Evolutionary conservation across 1,139 yeast genomes (phyloP), one percentile per base, ranked within the genome.

Genomic region (Hansenula lynferdii): DNA sequence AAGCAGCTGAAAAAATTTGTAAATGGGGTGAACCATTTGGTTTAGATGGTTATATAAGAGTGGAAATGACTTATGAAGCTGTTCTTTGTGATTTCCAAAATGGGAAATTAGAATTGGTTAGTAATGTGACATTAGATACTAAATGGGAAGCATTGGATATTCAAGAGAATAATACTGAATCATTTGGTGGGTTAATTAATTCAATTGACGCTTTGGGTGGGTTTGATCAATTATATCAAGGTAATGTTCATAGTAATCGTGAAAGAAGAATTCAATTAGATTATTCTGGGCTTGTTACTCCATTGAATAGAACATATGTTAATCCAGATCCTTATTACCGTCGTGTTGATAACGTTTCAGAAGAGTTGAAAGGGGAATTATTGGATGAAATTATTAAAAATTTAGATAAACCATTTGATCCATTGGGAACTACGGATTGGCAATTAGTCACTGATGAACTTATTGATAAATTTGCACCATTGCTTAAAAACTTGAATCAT

Each of bases 11-110:
- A n/a, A 53, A 47, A 19, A 73, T 75, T 17, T 77, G 82, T 52
- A 46, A 62, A 26, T 52, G 55, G 56, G 55, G 54, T 2, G 36
- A 41, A 33, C 51, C 62, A 8, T 72, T 70, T 40, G 78, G 74
- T 40, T 41, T 70, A 42, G 72, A 77, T 51, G 84, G 82, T 0
- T 59, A 66, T 20, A 59, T 77, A 8, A 60, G 83, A 44, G 59
- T 76, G 21, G 82, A 77, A 49, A 59, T 72, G 31, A 81, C 80
- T 0, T 77, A 65, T 51, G 83, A 77, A 52, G 64, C 76, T 17
- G 62, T 77, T 10, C 40, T 77, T 16, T 77, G 83, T 57, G 74
- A 76, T 48, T 75, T 77, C 52, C 42, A 57, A 35, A 49, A 51
- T 23, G 67, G 62, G 8, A 64, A 66, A 38, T 32, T 75, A 8